These are phyloP conservation scores for Leccinum barrowsii DNA, from an alignment of 768 basidiomycete species.

Conservation along the genomic window DNA sequence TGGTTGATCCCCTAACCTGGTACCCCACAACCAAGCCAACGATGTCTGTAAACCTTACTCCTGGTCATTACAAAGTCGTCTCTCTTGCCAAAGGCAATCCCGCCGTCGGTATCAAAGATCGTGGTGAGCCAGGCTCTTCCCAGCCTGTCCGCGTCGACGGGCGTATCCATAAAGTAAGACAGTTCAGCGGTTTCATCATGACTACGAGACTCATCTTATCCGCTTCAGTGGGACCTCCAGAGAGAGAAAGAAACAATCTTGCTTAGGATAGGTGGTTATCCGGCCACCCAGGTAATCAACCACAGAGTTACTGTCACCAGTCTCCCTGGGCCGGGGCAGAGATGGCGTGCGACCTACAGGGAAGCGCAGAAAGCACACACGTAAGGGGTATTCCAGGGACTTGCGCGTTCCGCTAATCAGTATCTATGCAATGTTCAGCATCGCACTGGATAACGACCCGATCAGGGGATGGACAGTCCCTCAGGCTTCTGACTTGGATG, in stretches of 20 bases:
- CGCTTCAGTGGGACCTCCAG: neutral
- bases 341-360: neutral
- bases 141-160: neutral
- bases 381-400: neutral
- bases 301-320: neutral
- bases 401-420: neutral
- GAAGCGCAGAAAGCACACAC: neutral
- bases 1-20: neutral
- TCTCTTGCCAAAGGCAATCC: neutral
- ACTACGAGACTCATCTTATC: neutral
- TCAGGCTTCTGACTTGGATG: neutral
- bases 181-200: neutral
- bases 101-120: neutral
- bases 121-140: no score
- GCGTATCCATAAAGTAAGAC: neutral
- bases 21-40: neutral
- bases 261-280: neutral
- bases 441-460: neutral
- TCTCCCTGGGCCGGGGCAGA: neutral
- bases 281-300: neutral
- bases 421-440: neutral
- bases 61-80: neutral
- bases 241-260: neutral
- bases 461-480: neutral
- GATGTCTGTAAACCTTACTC: neutral